A percentile compares a stretch with the other conserved stretches of the same genome.
Evolutionary conservation across 139 green algal genomes (phyloP).

Genomic region (Yamagishiella unicocca): DNA sequence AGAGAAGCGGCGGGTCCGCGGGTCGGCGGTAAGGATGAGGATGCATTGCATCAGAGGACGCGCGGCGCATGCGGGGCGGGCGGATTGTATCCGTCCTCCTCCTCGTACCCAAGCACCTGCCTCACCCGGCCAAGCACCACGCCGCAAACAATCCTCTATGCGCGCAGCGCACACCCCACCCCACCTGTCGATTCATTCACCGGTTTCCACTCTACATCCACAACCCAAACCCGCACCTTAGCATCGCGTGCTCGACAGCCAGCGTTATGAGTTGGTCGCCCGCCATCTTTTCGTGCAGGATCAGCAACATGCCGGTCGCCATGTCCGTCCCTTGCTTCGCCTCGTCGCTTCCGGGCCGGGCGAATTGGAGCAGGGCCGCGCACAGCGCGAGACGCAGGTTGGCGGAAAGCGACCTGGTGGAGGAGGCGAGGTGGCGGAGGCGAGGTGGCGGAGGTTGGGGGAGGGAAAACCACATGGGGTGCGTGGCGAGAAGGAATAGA

Average conservation of each 20-base stretch:
- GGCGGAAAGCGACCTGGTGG: neutral
- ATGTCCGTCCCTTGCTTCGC: conserved; percentile 3
- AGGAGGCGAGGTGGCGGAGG: too few species aligned
- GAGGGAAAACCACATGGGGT: neutral
- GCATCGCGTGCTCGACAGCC: conserved; percentile 43
- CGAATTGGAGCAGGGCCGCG: conserved; percentile 19
- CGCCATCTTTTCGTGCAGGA: conserved; percentile 21
- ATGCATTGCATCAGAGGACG: too few species aligned
- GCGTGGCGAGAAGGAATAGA: neutral
- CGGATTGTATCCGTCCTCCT: too few species aligned
- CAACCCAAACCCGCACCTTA: too few species aligned
- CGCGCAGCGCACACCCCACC: too few species aligned
- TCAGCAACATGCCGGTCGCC: conserved; percentile 20
- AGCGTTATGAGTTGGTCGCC: conserved; percentile 17
- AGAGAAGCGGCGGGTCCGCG: neutral
- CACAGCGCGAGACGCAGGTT: conserved; percentile 24
- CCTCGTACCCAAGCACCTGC: too few species aligned
- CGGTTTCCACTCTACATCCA: too few species aligned
- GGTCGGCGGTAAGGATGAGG: too few species aligned
- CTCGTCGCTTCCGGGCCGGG: conserved; percentile 30
- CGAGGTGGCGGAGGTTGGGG: neutral
- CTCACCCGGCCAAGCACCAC: too few species aligned
- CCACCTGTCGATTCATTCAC: too few species aligned
- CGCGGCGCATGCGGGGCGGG: too few species aligned
- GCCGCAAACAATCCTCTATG: too few species aligned